Percentiles rank a stretch among this genome's conserved stretches.
Conservation (phyloP, 1,284 basidiomycete genomes). For the Ceratobasidium theobromae region DNA sequence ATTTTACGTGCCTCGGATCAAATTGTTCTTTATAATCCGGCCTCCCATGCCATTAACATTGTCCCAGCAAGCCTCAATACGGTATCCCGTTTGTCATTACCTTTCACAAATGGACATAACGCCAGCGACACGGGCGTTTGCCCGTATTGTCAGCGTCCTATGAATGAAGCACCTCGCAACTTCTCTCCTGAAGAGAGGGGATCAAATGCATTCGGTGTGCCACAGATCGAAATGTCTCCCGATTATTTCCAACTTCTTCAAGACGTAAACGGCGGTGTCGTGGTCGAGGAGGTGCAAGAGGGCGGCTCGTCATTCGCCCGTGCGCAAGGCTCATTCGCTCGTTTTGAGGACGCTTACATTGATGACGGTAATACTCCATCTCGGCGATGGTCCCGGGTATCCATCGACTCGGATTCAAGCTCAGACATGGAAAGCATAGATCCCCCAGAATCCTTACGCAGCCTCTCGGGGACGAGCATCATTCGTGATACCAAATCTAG, state of each 20-base stretch:
- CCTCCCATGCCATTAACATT: constrained; percentile 80
- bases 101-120: background rate
- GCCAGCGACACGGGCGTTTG: constrained; percentile 44
- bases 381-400: constrained; percentile 17
- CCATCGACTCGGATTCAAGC: constrained; percentile 21
- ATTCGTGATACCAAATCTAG: background rate
- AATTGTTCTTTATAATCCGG: constrained; percentile 85
- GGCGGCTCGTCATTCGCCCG: background rate
- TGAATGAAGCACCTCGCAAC: constrained; percentile 42
- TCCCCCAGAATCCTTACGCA: background rate
- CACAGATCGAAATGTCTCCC: constrained; percentile 42
- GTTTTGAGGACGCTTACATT: constrained; percentile 6
- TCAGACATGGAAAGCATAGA: background rate
- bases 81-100: constrained; percentile 25
- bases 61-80: constrained; percentile 44
- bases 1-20: constrained; percentile 65
- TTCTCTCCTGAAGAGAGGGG: background rate
- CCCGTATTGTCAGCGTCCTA: constrained; percentile 67
- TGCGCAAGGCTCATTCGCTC: constrained; percentile 3
- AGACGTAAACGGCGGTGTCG: constrained; percentile 18
- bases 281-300: background rate
- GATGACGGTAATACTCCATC: constrained; percentile 9
- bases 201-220: constrained; percentile 25
- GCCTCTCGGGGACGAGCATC: constrained; percentile 1
- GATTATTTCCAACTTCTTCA: constrained; percentile 72